phyloP scores from a whole-genome alignment of 768 basidiomycete genomes.

The Boletus edulis region DNA sequence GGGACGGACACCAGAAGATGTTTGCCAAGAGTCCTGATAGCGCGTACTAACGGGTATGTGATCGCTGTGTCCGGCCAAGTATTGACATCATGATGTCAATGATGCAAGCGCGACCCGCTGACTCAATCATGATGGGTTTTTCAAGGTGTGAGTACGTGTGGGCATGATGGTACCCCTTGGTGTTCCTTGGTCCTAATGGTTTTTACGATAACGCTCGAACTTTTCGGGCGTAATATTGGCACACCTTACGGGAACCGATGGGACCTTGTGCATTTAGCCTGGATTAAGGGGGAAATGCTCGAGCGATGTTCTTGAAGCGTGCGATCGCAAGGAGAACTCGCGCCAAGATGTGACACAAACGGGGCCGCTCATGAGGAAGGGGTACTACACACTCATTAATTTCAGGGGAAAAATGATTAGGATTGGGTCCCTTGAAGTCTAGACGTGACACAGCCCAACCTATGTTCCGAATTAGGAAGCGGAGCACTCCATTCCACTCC shows the following conservation, averaged over 20 bases:
- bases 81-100: not conserved
- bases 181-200: no score
- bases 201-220: no score
- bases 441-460: slow-evolving; percentile 11
- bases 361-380: not conserved
- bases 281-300: no score
- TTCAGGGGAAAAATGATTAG: slow-evolving; percentile 1
- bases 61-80: not conserved
- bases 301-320: not conserved
- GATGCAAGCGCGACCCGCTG: not conserved
- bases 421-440: slow-evolving; percentile 11
- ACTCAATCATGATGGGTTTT: no score
- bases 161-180: no score
- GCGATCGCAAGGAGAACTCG: not conserved
- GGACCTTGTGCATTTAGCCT: no score
- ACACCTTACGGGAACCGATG: no score
- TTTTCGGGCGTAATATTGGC: no score
- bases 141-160: no score
- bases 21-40: not conserved
- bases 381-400: not conserved
- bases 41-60: not conserved
- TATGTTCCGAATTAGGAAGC: slow-evolving; percentile 23
- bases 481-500: slow-evolving; percentile 16
- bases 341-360: not conserved
- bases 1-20: slow-evolving; percentile 6